Evolutionary conservation across 768 basidiomycete species (phyloP), one percentile per base, ranked within the genome.

Genomic region (Collybia sp.): DNA sequence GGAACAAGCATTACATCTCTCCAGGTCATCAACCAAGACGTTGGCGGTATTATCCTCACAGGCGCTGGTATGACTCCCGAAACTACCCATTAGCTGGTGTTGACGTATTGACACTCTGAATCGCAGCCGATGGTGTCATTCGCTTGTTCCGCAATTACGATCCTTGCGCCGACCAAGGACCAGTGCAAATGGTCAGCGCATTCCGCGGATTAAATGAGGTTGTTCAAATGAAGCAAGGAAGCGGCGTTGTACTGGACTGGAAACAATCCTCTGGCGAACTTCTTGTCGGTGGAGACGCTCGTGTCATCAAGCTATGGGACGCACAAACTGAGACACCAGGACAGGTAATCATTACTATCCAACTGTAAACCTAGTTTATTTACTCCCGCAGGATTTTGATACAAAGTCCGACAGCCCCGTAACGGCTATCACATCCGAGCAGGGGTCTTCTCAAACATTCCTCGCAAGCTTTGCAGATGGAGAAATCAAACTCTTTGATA

Each of bases 141-240:
- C 88, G 94, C 30, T 71, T 98, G 16, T 98, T 87, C 63, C 82
- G 93, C 35, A 91, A 96, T 58, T 98, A 96, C 57, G 93, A 96
- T 59, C 77, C 84, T 0, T 73, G 69, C 8, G 58, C 83, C 40
- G 74, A 85, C 55, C 77, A 83, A 59, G 83, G 81, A 1, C 82
- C 87, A 2, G 71, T 96, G 12, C 88, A 93, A 58, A 87, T 98
- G 77, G 91, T 95, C 56, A 93, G 91, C 61, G 83, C 93, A 11
- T 98, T 96, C 79, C 79, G 93, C 30, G 95, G 81, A 0, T 70
- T 97, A 40, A 82, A 83, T 48, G 92, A 95, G 52, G 69, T 88
- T 25, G 69, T 91, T 15, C 82, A 80, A 25, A 63, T 83, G 47
- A 75, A 79, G n/a, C 83, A 86, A 51, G 89, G 92, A 30, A 78